Base-by-base conservation (phyloP, 495 filamentous ascomycete species). In the Talaromyces ruber region DNA sequence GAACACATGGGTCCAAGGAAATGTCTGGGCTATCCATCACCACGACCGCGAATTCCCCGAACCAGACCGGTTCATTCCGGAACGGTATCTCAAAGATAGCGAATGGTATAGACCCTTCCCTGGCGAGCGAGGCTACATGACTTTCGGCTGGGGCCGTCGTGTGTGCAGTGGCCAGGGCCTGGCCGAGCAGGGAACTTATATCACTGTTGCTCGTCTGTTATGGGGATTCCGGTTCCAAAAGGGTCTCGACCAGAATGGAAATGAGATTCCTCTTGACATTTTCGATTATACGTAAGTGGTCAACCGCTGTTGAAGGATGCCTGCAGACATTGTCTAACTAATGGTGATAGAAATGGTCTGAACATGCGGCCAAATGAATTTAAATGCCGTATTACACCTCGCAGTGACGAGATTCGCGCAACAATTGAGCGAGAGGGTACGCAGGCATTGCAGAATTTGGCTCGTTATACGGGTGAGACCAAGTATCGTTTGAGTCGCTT, bases 41-140 rank as follows among this genome's bases (percentile, higher is more conserved):
- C 69, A 77, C 59, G 76, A 74, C 28, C 67, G 71, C 29, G 73
- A 79, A 29, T 77, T 77, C 61, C 76, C 76, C 11, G 70, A 75
- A 45, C 75, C 76, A 34, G 76, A 78, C 62, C 67, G 69, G 0
- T 79, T 39, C 34, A 39, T 39, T n/a, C 34, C 34, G 8, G 34
- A 39, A 1, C 34, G 34, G 76, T 66, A 73, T 71, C 56, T 74
- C 26, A 68, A 74, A 51, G 73, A 66, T 14, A 69, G 64, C 61
- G 37, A 64, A 7, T 63, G 79, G 51, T 66, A 68, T 5, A 74
- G 82, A 18, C 81, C 81, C 0, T 86, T 86, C 62, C 83, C 82
- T 1, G 76, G 79, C 6, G 83, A 87, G 57, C 79, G 72, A 55
- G 83, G 83, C 0, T 86, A 86, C 65, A 86, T 86, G 82, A 86